Percentiles rank a stretch among this genome's conserved stretches.
These are phyloP conservation scores for Fremontodendron californicum DNA, from an alignment of 345 rosid genomes.

Conservation along the genomic window DNA sequence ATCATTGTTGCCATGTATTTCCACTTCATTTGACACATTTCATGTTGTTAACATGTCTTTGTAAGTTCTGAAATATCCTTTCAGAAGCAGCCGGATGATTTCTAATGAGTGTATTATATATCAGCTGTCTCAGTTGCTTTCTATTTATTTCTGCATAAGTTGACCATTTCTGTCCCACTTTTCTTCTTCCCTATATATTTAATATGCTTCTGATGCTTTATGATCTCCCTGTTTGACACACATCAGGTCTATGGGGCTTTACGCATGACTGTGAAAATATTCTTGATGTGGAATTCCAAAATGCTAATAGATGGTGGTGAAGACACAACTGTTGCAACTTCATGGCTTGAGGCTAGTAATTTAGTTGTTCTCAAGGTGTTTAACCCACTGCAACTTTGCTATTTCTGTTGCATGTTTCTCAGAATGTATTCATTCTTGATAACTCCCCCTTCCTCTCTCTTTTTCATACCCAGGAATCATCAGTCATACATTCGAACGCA, in stretches of 20 bases:
- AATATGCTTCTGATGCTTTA: background rate
- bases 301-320: slow-evolving; percentile 89
- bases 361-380: no score
- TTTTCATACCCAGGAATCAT: no score
- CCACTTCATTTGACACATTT: background rate
- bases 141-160: background rate
- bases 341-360: no score
- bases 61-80: background rate
- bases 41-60: background rate
- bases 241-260: slow-evolving; percentile 95
- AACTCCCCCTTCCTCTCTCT: background rate
- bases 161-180: background rate
- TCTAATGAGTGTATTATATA: background rate
- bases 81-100: background rate
- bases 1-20: background rate
- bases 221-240: slow-evolving; percentile 17
- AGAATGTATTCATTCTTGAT: slow-evolving; percentile 14
- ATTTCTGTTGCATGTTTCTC: slow-evolving; percentile 13
- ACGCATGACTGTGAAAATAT: slow-evolving; percentile 91
- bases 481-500: no score
- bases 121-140: background rate
- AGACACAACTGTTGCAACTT: slow-evolving; percentile 67
- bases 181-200: background rate
- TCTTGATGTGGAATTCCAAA: slow-evolving; percentile 92
- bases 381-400: background rate